These are phyloP conservation scores for Persicaria tinctoria DNA, from an alignment of 148 eudicot species.

Conservation along the genomic window DNA sequence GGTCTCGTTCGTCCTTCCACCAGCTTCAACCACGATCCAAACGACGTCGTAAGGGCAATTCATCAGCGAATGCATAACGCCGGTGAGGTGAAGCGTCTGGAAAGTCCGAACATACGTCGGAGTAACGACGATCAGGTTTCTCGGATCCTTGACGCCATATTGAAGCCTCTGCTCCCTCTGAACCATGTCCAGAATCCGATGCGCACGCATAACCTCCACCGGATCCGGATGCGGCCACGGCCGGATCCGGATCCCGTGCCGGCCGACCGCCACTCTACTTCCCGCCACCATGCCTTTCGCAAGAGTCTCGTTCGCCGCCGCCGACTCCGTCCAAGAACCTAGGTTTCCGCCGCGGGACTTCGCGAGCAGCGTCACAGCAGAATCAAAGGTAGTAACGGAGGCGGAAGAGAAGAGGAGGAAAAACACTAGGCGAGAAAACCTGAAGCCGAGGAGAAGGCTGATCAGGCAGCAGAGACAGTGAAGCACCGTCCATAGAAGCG, in stretches of 20 bases:
- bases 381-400: slow-evolving; percentile 22
- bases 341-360: slow-evolving; percentile 3
- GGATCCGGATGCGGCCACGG: slow-evolving; percentile 99
- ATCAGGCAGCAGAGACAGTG: slow-evolving; percentile 73
- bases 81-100: slow-evolving; percentile 79
- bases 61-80: slow-evolving; percentile 94
- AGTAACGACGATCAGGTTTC: slow-evolving; percentile 59
- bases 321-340: not conserved
- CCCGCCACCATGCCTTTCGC: slow-evolving; percentile 13
- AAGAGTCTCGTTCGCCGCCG: slow-evolving; percentile 23
- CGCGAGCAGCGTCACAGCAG: slow-evolving; percentile 1
- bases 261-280: slow-evolving; percentile 73
- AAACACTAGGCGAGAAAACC: slow-evolving; percentile 76
- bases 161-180: slow-evolving; percentile 82
- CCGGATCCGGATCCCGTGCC: slow-evolving; percentile 83
- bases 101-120: slow-evolving; percentile 92
- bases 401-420: slow-evolving; percentile 55
- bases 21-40: slow-evolving; percentile 95
- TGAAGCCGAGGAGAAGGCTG: slow-evolving; percentile 71
- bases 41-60: slow-evolving; percentile 60
- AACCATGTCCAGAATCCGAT: slow-evolving; percentile 66
- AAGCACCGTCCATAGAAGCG: slow-evolving; percentile 58
- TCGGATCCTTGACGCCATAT: slow-evolving; percentile 71
- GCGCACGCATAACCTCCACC: slow-evolving; percentile 81
- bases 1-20: slow-evolving; percentile 74